Percentiles rank a stretch among this genome's conserved stretches.
phyloP scores from a whole-genome alignment of 208 protist genomes.

The Blechomonas ayalai region DNA sequence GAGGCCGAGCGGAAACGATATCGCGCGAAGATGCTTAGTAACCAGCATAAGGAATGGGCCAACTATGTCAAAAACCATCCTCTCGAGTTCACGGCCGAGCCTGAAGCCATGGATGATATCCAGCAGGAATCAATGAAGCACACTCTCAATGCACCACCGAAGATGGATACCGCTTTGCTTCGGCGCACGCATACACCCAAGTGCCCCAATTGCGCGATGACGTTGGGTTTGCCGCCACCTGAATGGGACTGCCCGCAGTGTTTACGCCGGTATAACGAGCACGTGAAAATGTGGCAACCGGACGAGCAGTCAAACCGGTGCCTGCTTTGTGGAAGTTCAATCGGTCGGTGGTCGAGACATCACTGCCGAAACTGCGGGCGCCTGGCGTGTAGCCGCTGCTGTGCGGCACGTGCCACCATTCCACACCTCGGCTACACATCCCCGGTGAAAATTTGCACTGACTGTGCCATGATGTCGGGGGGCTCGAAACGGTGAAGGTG shows the following conservation, averaged over 20 bases:
- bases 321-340: slow-evolving; percentile 47
- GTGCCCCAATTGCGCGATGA: slow-evolving; percentile 47
- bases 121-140: slow-evolving; percentile 53
- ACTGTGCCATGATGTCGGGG: slow-evolving; percentile 49
- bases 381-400: slow-evolving; percentile 63
- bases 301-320: slow-evolving; percentile 48
- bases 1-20: slow-evolving; percentile 32
- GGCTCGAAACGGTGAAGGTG: too few species aligned
- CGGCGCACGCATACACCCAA: slow-evolving; percentile 64
- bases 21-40: slow-evolving; percentile 15
- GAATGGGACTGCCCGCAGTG: slow-evolving; percentile 78
- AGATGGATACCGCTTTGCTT: slow-evolving; percentile 27
- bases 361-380: slow-evolving; percentile 84
- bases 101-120: slow-evolving; percentile 22
- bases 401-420: slow-evolving; percentile 40
- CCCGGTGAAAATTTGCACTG: slow-evolving; percentile 72
- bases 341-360: slow-evolving; percentile 77
- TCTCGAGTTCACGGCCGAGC: slow-evolving; percentile 34
- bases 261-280: slow-evolving; percentile 11
- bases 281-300: slow-evolving; percentile 78
- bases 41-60: slow-evolving; percentile 70
- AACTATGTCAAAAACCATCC: slow-evolving; percentile 70
- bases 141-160: slow-evolving; percentile 43
- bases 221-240: slow-evolving; percentile 44
- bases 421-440: slow-evolving; percentile 46